Conservation (phyloP, 768 basidiomycete genomes). For the Lactarius tabidus region DNA sequence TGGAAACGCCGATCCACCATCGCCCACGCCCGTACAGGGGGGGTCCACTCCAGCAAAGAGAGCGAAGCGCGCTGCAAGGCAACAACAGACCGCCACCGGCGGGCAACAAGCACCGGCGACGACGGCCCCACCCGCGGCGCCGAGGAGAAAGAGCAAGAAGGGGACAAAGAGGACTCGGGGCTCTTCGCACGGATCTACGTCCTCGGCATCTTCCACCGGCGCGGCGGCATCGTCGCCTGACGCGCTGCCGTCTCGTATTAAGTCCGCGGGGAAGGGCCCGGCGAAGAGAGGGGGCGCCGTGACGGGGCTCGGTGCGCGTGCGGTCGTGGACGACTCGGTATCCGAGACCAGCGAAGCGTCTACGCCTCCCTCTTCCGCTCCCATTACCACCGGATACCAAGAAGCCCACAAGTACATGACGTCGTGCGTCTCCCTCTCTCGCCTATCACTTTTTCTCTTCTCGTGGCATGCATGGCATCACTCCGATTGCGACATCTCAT, state of each 20-base stretch:
- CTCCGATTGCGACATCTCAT: background rate
- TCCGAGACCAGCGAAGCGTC: conserved; percentile 36
- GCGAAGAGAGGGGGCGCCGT: background rate
- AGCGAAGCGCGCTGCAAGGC: background rate
- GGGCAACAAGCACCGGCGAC: background rate
- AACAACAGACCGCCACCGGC: conserved; percentile 1
- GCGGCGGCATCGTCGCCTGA: background rate
- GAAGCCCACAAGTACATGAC: conserved; percentile 59
- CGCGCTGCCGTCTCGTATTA: background rate
- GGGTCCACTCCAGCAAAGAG: background rate
- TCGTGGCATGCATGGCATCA: too few species aligned
- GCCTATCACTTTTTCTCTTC: background rate
- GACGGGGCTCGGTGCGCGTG: conserved; percentile 37
- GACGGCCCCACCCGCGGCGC: background rate
- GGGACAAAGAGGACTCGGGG: background rate
- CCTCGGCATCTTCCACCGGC: background rate
- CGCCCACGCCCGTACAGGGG: background rate
- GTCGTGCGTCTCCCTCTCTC: conserved; percentile 43
- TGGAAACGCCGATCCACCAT: background rate
- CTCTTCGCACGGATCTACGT: background rate
- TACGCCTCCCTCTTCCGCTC: conserved; percentile 17
- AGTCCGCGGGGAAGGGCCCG: background rate
- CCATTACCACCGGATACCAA: conserved; percentile 39
- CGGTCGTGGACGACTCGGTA: conserved; percentile 51
- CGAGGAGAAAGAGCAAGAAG: conserved; percentile 3